A percentile compares a stretch with the other conserved stretches of the same genome.
Evolutionary conservation across 345 rosid species (phyloP).

Genomic region (Corymbia maculata): DNA sequence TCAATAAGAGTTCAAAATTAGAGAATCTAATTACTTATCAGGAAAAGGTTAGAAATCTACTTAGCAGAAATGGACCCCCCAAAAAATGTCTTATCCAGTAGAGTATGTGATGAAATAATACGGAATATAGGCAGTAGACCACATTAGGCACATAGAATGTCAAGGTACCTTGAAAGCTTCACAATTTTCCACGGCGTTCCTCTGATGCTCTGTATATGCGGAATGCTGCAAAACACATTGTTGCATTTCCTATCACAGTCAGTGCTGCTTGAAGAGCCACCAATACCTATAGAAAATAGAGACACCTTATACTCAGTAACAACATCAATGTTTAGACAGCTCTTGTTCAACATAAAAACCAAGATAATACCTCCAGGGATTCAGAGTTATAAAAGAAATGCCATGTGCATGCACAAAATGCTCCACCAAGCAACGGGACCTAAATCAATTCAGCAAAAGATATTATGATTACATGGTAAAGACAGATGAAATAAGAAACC

Average conservation of each 20-base stretch:
- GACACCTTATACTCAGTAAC: not conserved
- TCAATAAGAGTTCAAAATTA: not conserved
- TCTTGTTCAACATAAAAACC: not conserved
- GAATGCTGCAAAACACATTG: conserved; percentile 79
- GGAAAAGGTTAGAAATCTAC: not conserved
- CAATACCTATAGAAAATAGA: conserved; percentile 35
- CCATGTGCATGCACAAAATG: conserved; percentile 95
- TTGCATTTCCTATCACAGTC: conserved; percentile 74
- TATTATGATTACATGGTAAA: not conserved
- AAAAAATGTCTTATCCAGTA: not conserved
- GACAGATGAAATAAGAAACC: not conserved
- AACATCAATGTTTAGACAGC: not conserved
- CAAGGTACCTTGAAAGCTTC: conserved; percentile 1
- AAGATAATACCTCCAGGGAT: conserved; percentile 66
- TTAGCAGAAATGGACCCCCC: not conserved
- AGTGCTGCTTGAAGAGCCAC: conserved; percentile 81
- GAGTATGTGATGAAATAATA: not conserved
- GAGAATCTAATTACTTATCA: not conserved
- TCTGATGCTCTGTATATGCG: conserved; percentile 50
- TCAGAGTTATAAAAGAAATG: conserved; percentile 94
- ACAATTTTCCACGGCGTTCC: conserved; percentile 33
- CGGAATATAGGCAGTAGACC: not conserved
- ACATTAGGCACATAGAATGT: not conserved
- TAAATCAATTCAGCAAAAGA: conserved; percentile 1
- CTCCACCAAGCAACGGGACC: conserved; percentile 98